These are phyloP conservation scores for Cercospora berteroae DNA, from an alignment of 2,329 filamentous ascomycete genomes.

Conservation along the genomic window DNA sequence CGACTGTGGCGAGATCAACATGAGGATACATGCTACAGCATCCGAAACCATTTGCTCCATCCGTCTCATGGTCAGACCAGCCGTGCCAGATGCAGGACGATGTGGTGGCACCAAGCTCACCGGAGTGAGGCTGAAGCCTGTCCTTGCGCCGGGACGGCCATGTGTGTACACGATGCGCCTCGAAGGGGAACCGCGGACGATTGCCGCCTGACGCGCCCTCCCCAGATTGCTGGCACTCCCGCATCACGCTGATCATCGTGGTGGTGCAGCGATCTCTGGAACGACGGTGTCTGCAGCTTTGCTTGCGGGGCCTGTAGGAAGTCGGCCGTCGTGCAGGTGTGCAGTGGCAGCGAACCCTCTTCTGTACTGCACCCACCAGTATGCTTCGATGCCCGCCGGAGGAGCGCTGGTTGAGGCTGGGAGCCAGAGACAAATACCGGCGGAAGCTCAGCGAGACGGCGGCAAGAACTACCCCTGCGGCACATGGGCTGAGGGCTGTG, in stretches of 20 bases:
- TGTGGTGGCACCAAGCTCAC: background rate
- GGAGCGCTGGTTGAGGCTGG: background rate
- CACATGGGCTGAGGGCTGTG: background rate
- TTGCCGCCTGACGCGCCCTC: background rate
- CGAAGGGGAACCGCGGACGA: background rate
- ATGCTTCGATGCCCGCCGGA: background rate
- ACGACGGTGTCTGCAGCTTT: constrained; percentile 1
- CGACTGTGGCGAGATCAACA: background rate
- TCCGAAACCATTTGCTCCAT: background rate
- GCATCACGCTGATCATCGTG: background rate
- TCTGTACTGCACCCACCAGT: background rate
- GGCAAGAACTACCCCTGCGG: background rate
- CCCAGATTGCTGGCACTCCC: background rate
- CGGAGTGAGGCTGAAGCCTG: background rate
- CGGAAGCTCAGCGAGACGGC: background rate
- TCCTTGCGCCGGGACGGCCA: background rate
- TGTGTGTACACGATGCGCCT: background rate
- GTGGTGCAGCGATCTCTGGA: background rate
- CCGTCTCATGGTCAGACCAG: background rate
- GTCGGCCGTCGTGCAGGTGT: background rate
- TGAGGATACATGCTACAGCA: background rate
- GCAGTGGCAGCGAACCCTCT: constrained; percentile 2
- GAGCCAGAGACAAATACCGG: background rate
- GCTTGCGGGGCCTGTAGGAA: background rate
- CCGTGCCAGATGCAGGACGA: background rate